Evolutionary conservation across 495 filamentous ascomycete genomes (phyloP).

Genomic region (Tuber borchii): DNA sequence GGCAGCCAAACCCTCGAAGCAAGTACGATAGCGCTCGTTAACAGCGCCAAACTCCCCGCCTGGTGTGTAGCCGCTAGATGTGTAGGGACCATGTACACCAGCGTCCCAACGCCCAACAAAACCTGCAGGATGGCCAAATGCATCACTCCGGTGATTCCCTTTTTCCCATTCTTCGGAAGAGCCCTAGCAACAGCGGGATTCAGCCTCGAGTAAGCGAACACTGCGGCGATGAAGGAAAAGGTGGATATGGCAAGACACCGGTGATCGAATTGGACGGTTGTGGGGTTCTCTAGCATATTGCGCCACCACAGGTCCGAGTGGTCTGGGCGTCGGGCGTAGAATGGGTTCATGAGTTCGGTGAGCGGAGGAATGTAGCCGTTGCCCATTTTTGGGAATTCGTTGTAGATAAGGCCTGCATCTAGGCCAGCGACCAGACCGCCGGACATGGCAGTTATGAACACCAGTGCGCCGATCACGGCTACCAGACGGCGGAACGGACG

Average conservation of each 20-base stretch:
- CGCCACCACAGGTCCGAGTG: constrained; percentile 82
- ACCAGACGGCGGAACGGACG: constrained; percentile 67
- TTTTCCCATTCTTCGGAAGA: constrained; percentile 59
- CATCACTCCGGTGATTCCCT: constrained; percentile 70
- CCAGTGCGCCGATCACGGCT: constrained; percentile 62
- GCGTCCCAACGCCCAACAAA: constrained; percentile 74
- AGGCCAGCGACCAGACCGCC: constrained; percentile 90
- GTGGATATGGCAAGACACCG: constrained; percentile 85
- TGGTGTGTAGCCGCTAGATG: constrained; percentile 87
- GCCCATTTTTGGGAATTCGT: constrained; percentile 96
- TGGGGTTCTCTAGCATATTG: constrained; percentile 94
- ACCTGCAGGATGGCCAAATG: constrained; percentile 79
- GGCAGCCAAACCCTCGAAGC: constrained; percentile 46
- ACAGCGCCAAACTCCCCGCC: constrained; percentile 76
- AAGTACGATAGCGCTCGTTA: constrained; percentile 73
- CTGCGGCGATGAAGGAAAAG: constrained; percentile 67
- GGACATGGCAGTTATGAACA: constrained; percentile 86
- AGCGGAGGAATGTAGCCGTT: constrained; percentile 69
- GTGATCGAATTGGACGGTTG: constrained; percentile 88
- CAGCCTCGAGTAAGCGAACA: constrained; percentile 69
- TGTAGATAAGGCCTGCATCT: constrained; percentile 94
- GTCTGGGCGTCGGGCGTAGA: constrained; percentile 76
- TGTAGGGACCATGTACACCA: constrained; percentile 86
- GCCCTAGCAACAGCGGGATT: constrained; percentile 55
- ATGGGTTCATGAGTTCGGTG: constrained; percentile 71